phyloP scores from a whole-genome alignment of 345 rosid species.

The Eucalyptus victrix region DNA sequence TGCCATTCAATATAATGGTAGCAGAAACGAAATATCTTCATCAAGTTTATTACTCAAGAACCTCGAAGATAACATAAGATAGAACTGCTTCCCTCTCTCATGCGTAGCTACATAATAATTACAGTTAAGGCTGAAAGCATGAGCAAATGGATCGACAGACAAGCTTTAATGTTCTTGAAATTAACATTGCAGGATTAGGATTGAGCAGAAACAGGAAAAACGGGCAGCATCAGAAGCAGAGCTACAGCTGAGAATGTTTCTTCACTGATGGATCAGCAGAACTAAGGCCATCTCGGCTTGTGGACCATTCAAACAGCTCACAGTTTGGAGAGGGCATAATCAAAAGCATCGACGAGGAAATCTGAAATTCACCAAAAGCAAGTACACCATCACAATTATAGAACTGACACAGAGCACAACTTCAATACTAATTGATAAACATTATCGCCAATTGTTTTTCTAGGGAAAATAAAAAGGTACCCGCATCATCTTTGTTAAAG shows the following conservation, averaged over 20 bases:
- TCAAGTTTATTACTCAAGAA: too few species aligned
- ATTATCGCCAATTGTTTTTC: neutral
- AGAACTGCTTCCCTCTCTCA: too few species aligned
- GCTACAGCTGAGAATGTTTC: neutral
- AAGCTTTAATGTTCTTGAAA: neutral
- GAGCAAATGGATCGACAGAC: neutral
- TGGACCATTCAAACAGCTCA: constrained; percentile 3
- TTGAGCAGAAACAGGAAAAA: neutral
- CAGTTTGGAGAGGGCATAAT: constrained; percentile 53
- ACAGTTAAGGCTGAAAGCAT: neutral
- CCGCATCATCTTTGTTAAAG: constrained; percentile 86
- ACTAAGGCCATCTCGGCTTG: neutral
- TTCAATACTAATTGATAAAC: neutral
- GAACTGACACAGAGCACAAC: neutral
- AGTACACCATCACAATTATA: neutral
- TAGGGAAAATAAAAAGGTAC: constrained; percentile 9
- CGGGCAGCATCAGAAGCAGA: neutral
- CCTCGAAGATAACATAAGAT: too few species aligned
- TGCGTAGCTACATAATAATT: neutral
- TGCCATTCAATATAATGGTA: neutral
- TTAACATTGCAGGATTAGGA: neutral
- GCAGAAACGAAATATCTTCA: neutral
- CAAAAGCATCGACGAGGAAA: constrained; percentile 78
- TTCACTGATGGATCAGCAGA: neutral
- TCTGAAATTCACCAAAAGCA: constrained; percentile 17